Percentiles rank a stretch among this genome's conserved stretches.
Conservation (phyloP, 805 yeast genomes). For the Lipomyces chichibuensis region DNA sequence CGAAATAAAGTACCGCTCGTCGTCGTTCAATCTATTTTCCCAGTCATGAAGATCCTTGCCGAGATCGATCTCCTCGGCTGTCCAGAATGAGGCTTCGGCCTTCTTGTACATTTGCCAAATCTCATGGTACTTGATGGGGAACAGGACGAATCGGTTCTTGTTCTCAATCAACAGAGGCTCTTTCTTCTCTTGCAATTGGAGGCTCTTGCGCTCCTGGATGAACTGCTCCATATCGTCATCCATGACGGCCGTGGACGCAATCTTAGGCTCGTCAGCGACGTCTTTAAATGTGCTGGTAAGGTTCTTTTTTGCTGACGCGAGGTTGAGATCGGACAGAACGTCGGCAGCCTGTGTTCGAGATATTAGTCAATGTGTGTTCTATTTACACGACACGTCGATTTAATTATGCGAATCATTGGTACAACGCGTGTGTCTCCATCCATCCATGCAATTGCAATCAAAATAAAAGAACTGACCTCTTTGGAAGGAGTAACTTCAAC, state of each 20-base stretch:
- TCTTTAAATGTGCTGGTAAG: slow-evolving; percentile 19
- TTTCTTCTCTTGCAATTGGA: slow-evolving; percentile 76
- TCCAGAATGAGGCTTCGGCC: slow-evolving; percentile 99
- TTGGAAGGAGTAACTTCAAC: slow-evolving; percentile 33
- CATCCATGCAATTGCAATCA: not conserved
- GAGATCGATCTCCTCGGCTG: slow-evolving; percentile 97
- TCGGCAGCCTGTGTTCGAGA: slow-evolving; percentile 27
- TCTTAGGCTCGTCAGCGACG: slow-evolving; percentile 14
- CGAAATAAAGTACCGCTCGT: slow-evolving; percentile 89
- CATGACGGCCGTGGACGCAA: slow-evolving; percentile 10
- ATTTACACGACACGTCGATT: not conserved
- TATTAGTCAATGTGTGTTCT: not conserved
- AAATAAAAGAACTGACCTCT: slow-evolving; percentile 20
- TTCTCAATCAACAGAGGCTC: slow-evolving; percentile 89
- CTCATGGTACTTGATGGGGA: slow-evolving; percentile 96
- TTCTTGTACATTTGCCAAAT: slow-evolving; percentile 98
- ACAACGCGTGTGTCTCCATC: not conserved
- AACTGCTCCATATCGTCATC: slow-evolving; percentile 15
- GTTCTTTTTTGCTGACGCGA: slow-evolving; percentile 32
- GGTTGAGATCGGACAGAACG: slow-evolving; percentile 31
- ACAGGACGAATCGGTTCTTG: slow-evolving; percentile 83
- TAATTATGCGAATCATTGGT: not conserved
- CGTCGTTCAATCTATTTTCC: slow-evolving; percentile 85
- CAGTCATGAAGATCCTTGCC: slow-evolving; percentile 91
- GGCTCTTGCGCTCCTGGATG: slow-evolving; percentile 43